Conservation (phyloP, 1,284 basidiomycete species). For the Irpex sp. region DNA sequence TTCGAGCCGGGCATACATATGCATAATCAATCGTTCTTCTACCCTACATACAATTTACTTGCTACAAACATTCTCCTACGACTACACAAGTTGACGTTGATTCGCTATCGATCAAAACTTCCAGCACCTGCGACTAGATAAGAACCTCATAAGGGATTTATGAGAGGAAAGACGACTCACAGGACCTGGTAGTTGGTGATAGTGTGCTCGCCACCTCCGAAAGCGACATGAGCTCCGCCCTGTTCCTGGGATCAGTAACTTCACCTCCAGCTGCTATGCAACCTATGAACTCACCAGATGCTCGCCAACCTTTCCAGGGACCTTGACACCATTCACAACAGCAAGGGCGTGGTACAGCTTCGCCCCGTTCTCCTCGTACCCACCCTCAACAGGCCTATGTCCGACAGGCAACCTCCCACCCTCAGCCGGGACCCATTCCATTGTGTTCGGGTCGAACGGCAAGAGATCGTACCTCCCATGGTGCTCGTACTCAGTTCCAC, state of each 20-base stretch:
- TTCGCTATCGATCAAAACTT: neutral
- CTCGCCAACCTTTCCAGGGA: slow-evolving; percentile 70
- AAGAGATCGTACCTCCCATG: slow-evolving; percentile 66
- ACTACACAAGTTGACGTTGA: neutral
- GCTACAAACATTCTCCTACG: neutral
- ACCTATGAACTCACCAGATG: slow-evolving; percentile 48
- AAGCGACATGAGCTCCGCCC: slow-evolving; percentile 41
- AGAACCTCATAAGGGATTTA: neutral
- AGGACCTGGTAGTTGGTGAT: slow-evolving; percentile 52
- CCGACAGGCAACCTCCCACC: slow-evolving; percentile 53
- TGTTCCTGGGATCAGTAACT: slow-evolving; percentile 18
- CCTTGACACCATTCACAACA: slow-evolving; percentile 41
- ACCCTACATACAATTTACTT: neutral
- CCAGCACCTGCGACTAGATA: slow-evolving; percentile 14
- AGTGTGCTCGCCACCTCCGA: slow-evolving; percentile 37
- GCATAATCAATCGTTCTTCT: neutral
- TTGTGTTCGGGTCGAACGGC: slow-evolving; percentile 57
- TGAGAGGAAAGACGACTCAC: slow-evolving; percentile 32
- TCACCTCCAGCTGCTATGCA: slow-evolving; percentile 17
- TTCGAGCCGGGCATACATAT: neutral
- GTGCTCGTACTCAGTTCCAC: slow-evolving; percentile 56
- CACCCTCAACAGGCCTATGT: slow-evolving; percentile 38
- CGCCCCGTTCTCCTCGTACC: slow-evolving; percentile 36
- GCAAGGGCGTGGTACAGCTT: slow-evolving; percentile 37
- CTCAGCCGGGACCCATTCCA: slow-evolving; percentile 67